Base-by-base conservation (phyloP, 2,329 filamentous ascomycete species). In the Penicillium hesseltinei region DNA sequence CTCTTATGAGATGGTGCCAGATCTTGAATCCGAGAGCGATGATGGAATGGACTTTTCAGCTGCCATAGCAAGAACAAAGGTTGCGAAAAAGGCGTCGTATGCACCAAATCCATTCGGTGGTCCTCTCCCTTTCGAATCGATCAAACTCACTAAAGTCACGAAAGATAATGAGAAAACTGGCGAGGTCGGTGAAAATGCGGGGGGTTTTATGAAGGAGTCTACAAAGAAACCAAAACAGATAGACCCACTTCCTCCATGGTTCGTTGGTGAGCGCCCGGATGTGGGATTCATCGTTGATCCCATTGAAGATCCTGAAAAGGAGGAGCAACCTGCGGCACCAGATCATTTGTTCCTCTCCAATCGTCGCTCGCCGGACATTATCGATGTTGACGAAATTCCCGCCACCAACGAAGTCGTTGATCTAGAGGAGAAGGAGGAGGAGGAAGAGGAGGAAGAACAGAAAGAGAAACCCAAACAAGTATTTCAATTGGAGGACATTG, bases 121-220 rank as follows among this genome's bases (percentile, higher is more conserved):
- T 0, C 91, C 92, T 0, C 75, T 99, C 5, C 94, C 94, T 0
- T 99, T 99, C 68, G 92, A 96, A 65, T 93, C 82, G 50, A 76
- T 88, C 7, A 82, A 91, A 69, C 81, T 96, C 1, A 86, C 89
- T 44, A 87, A 84, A 51, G 82, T 81, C 1, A 78, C 62, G 36
- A 47, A 60, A 31, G 51, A 66, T 35, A 36, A 73, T 78, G 11
- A 71, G 78, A 15, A 79, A 77, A 29, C 81, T 76, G 71, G 82
- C 78, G 72, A 83, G 78, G 65, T 81, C 77, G 77, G 78, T 78
- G 67, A 80, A 74, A 62, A 77, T 77, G 51, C 84, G 38, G 88
- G 88, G 23, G 89, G 88, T 0, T 91, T 92, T 66, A 82, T 88
- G 54, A 84, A 79, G 62, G 79, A 81, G 23, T 56, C 65, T 21